These are phyloP conservation scores for Sistotremastrum niveocremeum DNA, from an alignment of 768 basidiomycete genomes.

Conservation along the genomic window DNA sequence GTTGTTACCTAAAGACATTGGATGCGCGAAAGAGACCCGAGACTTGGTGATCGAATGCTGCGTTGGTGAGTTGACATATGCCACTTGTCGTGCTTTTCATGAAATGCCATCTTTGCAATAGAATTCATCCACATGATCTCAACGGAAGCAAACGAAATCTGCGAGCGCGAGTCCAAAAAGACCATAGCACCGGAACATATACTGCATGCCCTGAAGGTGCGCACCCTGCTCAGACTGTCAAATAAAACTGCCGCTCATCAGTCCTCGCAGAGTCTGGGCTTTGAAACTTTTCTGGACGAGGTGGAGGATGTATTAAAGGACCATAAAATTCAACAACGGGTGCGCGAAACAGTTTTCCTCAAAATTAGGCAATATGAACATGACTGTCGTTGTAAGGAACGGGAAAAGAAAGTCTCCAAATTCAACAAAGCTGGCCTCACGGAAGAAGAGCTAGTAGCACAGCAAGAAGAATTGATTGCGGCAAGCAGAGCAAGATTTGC, in stretches of 20 bases:
- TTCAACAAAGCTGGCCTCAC: conserved; percentile 80
- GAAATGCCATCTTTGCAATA: conserved; percentile 17
- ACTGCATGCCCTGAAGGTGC: conserved; percentile 76
- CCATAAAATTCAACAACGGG: conserved; percentile 93
- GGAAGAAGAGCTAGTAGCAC: conserved; percentile 74
- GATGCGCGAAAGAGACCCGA: conserved; percentile 90
- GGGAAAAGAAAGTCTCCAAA: conserved; percentile 87
- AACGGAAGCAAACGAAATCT: conserved; percentile 94
- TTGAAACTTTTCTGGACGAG: conserved; percentile 80
- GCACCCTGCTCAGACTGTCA: conserved; percentile 10
- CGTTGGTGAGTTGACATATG: conserved; percentile 54
- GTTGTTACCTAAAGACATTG: conserved; percentile 73
- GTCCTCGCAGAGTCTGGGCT: conserved; percentile 63
- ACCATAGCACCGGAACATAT: conserved; percentile 98
- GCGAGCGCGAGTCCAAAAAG: conserved; percentile 96
- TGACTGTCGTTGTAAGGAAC: conserved; percentile 38
- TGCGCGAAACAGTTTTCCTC: conserved; percentile 18
- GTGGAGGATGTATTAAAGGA: conserved; percentile 90
- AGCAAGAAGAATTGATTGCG: conserved; percentile 91
- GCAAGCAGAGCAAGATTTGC: conserved; percentile 65
- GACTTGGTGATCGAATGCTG: conserved; percentile 97
- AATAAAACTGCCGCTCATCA: too few species aligned
- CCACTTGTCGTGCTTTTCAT: not conserved
- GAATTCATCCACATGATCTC: conserved; percentile 98
- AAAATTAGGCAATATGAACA: not conserved